Base-by-base conservation (phyloP, 2,329 filamentous ascomycete species). In the Venturia oleaginea region DNA sequence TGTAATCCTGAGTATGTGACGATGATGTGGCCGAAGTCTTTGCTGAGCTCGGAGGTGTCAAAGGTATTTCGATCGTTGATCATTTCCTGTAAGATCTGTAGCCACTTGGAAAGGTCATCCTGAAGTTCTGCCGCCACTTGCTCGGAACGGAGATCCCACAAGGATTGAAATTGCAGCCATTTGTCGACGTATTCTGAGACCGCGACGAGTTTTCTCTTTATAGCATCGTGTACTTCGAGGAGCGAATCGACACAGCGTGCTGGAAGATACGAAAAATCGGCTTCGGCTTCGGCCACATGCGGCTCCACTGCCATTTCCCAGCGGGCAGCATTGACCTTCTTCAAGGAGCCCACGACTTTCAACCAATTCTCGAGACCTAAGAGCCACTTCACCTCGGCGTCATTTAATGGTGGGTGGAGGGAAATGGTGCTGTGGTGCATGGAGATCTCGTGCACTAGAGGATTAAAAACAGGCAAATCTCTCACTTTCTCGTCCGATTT, bases 1-100 rank as follows among this genome's bases (percentile, higher is more conserved):
- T 99, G 95, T 0, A 99, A 94, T 76, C 99, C 95, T 71, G 97
- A 94, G 72, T 99, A 99, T 74, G 99, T 93, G 71, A 99, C 92
- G 4, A 89, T 91, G 63, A 97, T 86, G 75, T 96, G 93, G 4
- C 94, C 94, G 73, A 99, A 99, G 0, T 89, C 89, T 46, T 90
- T 89, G 75, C 89, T 94, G 68, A 95, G 91, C 73, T 97, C 94
- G 10, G 93, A 95, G 1, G 93, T 99, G 73, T 99, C 94, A 71
- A 99, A 99, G 0, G 95, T 99, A 51, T 91, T 89, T 62, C 94
- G 88, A 51, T 92, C 94, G 77, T 97, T 96, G 67, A 94, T 87
- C 68, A 99, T 96, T 72, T 99, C 94, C 72, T 97, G 92, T n/a
- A 99, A 84, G 48, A 97, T 81, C 74, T 97, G 92, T 38, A 99